Evolutionary conservation across 1,284 basidiomycete genomes (phyloP).

Genomic region (Fomes fomentarius): DNA sequence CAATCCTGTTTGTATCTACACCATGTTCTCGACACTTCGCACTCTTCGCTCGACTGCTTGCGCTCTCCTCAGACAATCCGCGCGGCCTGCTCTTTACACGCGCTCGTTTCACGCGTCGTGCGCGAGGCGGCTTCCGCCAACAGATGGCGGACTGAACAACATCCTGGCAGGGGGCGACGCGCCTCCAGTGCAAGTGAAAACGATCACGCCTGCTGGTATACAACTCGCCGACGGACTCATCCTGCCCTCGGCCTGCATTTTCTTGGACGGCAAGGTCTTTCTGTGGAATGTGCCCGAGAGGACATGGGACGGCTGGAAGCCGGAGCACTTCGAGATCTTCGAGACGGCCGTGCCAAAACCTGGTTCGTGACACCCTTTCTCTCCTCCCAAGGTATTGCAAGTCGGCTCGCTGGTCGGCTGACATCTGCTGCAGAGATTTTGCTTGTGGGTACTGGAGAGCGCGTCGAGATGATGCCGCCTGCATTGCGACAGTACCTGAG

Average conservation of each 20-base stretch:
- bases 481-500: constrained; percentile 72
- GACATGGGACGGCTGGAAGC: constrained; percentile 68
- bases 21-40: constrained; percentile 20
- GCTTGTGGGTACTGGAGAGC: constrained; percentile 85
- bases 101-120: constrained; percentile 12
- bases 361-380: constrained; percentile 56
- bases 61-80: constrained; percentile 11
- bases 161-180: constrained; percentile 71
- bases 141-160: constrained; percentile 53
- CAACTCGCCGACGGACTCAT: constrained; percentile 77
- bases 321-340: constrained; percentile 79
- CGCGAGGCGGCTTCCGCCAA: constrained; percentile 5
- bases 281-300: constrained; percentile 85
- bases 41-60: constrained; percentile 17
- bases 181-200: constrained; percentile 71
- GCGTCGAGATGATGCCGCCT: constrained; percentile 73
- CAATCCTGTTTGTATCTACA: not conserved
- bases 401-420: not conserved
- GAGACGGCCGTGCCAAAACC: constrained; percentile 84
- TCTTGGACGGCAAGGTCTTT: constrained; percentile 86
- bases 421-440: constrained; percentile 71
- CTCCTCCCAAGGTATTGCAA: not conserved
- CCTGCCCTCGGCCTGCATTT: constrained; percentile 77
- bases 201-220: constrained; percentile 63
- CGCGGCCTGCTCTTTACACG: not conserved